Percentiles rank a stretch among this genome's conserved stretches.
Evolutionary conservation across 768 basidiomycete species (phyloP).

Genomic region (Kwoniella botswanensis): DNA sequence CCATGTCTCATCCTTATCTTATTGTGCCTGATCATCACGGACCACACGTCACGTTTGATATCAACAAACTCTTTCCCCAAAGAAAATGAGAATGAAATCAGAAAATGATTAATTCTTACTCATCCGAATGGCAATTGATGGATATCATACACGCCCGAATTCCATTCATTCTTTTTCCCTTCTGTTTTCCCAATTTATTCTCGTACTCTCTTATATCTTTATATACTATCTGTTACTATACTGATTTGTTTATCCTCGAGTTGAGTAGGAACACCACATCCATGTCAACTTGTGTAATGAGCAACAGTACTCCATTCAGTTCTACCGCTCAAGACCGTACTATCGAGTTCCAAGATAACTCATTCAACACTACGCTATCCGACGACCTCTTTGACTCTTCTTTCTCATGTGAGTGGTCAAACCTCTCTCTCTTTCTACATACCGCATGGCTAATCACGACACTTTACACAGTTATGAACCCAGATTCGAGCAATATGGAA

Average conservation of each 20-base stretch:
- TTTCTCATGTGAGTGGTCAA: conserved; percentile 16
- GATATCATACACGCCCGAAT: conserved; percentile 9
- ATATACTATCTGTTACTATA: background rate
- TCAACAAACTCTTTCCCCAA: conserved; percentile 6
- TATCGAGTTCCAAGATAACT: conserved; percentile 10
- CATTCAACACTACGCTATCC: conserved; percentile 11
- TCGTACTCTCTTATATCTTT: background rate
- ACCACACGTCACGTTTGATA: background rate
- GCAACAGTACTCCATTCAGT: conserved; percentile 6
- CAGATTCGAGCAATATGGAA: conserved; percentile 17
- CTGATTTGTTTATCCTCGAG: background rate
- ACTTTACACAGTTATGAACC: conserved; percentile 12
- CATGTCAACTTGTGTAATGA: conserved; percentile 24
- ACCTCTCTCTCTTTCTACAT: background rate
- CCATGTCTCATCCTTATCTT: background rate
- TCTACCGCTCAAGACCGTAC: background rate
- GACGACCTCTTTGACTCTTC: conserved; percentile 29
- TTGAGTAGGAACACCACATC: background rate
- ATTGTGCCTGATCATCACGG: conserved; percentile 6
- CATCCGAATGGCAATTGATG: background rate
- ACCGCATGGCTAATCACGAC: background rate
- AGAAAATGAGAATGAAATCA: background rate
- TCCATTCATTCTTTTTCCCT: background rate
- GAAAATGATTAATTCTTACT: background rate
- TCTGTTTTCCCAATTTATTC: background rate